Evolutionary conservation across 1,284 basidiomycete genomes (phyloP), one percentile per base, ranked within the genome.

Genomic region (Psilocybe mexicana): DNA sequence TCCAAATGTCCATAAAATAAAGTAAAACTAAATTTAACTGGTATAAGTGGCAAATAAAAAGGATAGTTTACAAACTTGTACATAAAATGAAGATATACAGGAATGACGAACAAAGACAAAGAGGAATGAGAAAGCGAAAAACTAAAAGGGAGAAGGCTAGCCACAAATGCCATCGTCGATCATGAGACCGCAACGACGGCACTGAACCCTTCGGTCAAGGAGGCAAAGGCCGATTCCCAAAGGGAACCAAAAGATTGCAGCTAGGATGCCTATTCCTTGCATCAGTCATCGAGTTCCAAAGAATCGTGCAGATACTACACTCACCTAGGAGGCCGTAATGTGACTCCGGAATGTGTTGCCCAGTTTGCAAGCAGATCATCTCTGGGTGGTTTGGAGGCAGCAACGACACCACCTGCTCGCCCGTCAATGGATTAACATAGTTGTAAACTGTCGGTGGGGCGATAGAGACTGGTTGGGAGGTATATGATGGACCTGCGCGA

Each of bases 241-340:
- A 1, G 90, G 90, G 74, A 93, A 93, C 89, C 90, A 93, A 61
- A 93, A 76, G 25, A 93, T 74, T 2, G 90, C 90, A 11, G 88
- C 87, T 18, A 93, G 73, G 26, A 93, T 72, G 59, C 90, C 89
- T 90, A 60, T 14, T 57, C n/a, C 40, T 43, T 36, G 6, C 49
- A 52, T 38, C 40, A 46, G 48, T 59, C 58, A 62, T 48, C 24
- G 2, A 26, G 53, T 43, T 26, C 25, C 42, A 44, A 18, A 36
- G 4, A 2, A 42, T 30, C 25, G 33, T 25, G 35, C 43, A 24
- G 26, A 38, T 10, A n/a, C 26, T 33, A 46, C 43, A 76, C 86
- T 66, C 66, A 85, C 88, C 90, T 12, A 92, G 76, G 2, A 90
- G 57, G 3, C 90, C 88, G 64, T 78, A 93, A 49, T 76, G 80